These are phyloP conservation scores for Lachnellula occidentalis DNA, from an alignment of 2,329 filamentous ascomycete genomes.

Conservation along the genomic window DNA sequence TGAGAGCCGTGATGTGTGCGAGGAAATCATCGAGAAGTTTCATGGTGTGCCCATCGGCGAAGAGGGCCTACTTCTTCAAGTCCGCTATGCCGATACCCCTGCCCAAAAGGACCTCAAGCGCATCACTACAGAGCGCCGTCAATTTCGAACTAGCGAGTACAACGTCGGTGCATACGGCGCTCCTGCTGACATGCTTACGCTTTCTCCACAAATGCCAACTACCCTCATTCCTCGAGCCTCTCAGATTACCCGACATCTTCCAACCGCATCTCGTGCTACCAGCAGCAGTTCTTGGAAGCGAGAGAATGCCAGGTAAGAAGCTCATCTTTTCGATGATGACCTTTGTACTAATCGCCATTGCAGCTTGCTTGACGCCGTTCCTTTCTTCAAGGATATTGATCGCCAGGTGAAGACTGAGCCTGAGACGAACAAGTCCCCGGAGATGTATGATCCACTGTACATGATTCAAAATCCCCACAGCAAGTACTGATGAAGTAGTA, in stretches of 20 bases:
- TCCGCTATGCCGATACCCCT: slow-evolving; percentile 94
- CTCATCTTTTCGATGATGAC: neutral
- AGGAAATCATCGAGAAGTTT: slow-evolving; percentile 80
- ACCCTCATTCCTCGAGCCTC: slow-evolving; percentile 28
- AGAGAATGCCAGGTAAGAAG: slow-evolving; percentile 23
- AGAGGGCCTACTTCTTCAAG: slow-evolving; percentile 79
- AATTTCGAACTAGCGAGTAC: slow-evolving; percentile 95
- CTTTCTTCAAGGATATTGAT: slow-evolving; percentile 31
- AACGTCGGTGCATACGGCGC: slow-evolving; percentile 68
- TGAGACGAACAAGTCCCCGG: slow-evolving; percentile 21
- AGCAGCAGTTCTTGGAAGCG: slow-evolving; percentile 32
- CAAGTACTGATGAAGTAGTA: slow-evolving; percentile 12
- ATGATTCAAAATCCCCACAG: neutral
- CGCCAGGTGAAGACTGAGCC: slow-evolving; percentile 26
- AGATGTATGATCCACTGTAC: slow-evolving; percentile 21
- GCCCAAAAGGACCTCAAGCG: slow-evolving; percentile 96
- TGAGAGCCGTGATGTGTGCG: slow-evolving; percentile 81
- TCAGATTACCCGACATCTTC: slow-evolving; percentile 29
- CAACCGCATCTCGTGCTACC: slow-evolving; percentile 19
- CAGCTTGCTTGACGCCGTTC: slow-evolving; percentile 18
- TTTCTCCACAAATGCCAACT: slow-evolving; percentile 42
- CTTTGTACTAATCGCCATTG: slow-evolving; percentile 3
- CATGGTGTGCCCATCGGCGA: slow-evolving; percentile 73
- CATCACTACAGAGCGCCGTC: slow-evolving; percentile 87
- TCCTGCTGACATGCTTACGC: slow-evolving; percentile 39